These are phyloP conservation scores for Thelonectria rubi DNA, from an alignment of 2,329 filamentous ascomycete genomes.

Conservation along the genomic window DNA sequence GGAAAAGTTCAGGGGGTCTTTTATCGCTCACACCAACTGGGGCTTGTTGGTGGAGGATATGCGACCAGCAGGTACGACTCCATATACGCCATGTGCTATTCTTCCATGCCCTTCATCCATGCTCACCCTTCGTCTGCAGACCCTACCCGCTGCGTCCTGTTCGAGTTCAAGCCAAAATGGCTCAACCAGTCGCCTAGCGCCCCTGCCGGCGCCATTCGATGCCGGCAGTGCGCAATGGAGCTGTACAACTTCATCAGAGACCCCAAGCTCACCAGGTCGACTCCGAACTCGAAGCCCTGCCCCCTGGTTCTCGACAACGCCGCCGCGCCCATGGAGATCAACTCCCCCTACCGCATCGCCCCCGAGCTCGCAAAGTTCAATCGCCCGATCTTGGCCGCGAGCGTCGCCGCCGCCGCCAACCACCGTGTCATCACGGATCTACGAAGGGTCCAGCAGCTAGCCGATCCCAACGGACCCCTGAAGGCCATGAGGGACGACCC, in stretches of 20 bases:
- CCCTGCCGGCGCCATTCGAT: conserved; percentile 68
- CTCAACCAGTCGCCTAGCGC: conserved; percentile 78
- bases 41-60: conserved; percentile 81
- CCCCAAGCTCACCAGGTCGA: conserved; percentile 45
- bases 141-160: conserved; percentile 50
- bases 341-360: conserved; percentile 54
- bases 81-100: too few relatives aligned
- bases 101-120: neutral
- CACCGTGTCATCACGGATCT: conserved; percentile 49
- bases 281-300: conserved; percentile 62
- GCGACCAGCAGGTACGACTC: conserved; percentile 50
- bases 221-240: conserved; percentile 75
- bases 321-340: conserved; percentile 54
- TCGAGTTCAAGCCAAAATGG: conserved; percentile 90
- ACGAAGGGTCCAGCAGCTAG: conserved; percentile 50
- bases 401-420: conserved; percentile 44
- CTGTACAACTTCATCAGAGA: conserved; percentile 49
- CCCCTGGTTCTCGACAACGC: conserved; percentile 70
- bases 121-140: conserved; percentile 34
- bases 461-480: conserved; percentile 57
- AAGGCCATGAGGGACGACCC: conserved; percentile 51
- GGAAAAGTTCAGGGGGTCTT: conserved; percentile 59
- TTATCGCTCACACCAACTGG: conserved; percentile 64
- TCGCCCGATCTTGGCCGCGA: conserved; percentile 42
- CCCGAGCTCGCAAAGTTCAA: conserved; percentile 43